A percentile compares a stretch with the other conserved stretches of the same genome.
Evolutionary conservation across 257 asterid species (phyloP).

Genomic region (Osmanthus fragrans): DNA sequence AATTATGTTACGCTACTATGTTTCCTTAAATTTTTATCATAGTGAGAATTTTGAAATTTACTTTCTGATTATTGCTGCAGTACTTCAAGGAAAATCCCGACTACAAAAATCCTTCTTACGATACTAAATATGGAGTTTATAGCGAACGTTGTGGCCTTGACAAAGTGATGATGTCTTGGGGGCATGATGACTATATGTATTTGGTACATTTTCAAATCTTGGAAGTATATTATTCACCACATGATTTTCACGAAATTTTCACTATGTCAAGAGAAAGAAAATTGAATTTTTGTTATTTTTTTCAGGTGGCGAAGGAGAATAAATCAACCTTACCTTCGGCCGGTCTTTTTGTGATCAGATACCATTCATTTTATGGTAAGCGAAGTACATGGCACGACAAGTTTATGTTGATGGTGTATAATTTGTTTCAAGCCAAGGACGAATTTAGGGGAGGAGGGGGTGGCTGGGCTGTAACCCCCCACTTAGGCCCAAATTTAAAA

Average conservation of each 20-base stretch:
- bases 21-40: not conserved
- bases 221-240: not conserved
- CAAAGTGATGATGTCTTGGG: conserved; percentile 88
- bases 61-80: conserved; percentile 33
- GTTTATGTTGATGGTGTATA: not conserved
- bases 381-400: not conserved
- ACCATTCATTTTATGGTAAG: conserved; percentile 80
- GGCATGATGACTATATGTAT: conserved; percentile 93
- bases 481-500: no score
- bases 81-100: conserved; percentile 71
- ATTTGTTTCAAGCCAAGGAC: no score
- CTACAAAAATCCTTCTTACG: conserved; percentile 46
- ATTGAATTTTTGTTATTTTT: not conserved
- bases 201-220: conserved; percentile 41
- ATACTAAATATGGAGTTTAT: conserved; percentile 66
- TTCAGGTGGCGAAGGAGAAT: conserved; percentile 80
- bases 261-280: not conserved
- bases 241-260: no score
- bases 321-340: conserved; percentile 73
- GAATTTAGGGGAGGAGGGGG: no score
- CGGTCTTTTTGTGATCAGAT: conserved; percentile 76
- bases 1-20: not conserved
- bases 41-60: not conserved
- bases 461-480: no score
- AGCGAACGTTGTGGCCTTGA: conserved; percentile 71